Evolutionary conservation across 139 green algal genomes (phyloP).

Genomic region (Chlamydomonas schloesseri): DNA sequence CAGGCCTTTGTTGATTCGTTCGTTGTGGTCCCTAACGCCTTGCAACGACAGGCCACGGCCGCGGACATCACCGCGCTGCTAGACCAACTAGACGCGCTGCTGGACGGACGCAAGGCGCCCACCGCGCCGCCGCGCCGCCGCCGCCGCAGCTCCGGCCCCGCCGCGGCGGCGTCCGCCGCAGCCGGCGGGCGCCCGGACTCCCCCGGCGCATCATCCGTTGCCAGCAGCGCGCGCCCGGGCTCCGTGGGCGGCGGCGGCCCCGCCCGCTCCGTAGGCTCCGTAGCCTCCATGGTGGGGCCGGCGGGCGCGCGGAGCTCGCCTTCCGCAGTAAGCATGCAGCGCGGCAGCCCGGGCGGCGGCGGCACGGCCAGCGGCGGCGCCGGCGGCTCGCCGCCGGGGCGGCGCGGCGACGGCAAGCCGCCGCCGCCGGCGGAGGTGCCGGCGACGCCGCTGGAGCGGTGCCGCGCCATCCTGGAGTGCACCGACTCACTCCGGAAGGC

Average conservation of each 20-base stretch:
- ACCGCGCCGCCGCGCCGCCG: not conserved
- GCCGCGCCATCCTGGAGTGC: conserved; percentile 37
- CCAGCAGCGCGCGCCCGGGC: not conserved
- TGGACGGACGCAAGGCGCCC: conserved; percentile 1
- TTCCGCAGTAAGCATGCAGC: too few relatives aligned
- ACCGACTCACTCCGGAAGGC: conserved; percentile 26
- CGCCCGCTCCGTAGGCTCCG: not conserved
- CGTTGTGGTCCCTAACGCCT: too few relatives aligned
- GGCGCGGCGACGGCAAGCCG: not conserved
- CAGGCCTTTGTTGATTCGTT: too few relatives aligned
- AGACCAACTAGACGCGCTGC: conserved; percentile 39
- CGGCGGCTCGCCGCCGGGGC: conserved; percentile 23
- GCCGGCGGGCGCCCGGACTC: not conserved
- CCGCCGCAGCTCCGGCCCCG: not conserved
- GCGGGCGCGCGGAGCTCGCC: too few relatives aligned
- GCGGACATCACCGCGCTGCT: conserved; percentile 43
- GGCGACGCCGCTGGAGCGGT: conserved; percentile 31
- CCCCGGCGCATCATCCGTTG: not conserved
- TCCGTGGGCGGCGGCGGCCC: not conserved
- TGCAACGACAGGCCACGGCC: not conserved
- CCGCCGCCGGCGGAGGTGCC: not conserved
- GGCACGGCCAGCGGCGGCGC: too few relatives aligned
- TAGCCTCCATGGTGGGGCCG: too few relatives aligned
- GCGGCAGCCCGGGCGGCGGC: too few relatives aligned
- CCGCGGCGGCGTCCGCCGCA: not conserved